A percentile compares a stretch with the other conserved stretches of the same genome.
phyloP scores from a whole-genome alignment of 106 monocot genomes.

The Acanthochlamys bracteata region DNA sequence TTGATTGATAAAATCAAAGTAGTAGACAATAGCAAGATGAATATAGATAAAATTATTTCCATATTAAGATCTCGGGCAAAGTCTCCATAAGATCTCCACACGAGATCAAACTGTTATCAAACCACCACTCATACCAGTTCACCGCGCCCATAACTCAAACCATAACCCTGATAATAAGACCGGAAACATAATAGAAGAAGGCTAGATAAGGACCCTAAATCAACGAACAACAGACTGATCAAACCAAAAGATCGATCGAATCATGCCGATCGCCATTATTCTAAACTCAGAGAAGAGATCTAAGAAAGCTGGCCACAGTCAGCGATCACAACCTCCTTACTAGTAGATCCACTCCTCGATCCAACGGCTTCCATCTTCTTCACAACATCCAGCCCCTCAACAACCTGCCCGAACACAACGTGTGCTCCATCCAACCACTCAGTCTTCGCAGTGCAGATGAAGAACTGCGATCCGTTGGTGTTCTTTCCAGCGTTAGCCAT shows the following conservation, averaged over 20 bases:
- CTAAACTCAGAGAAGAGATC: background rate
- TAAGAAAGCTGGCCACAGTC: slow-evolving; percentile 59
- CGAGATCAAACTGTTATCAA: too few relatives aligned
- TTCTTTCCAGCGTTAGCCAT: slow-evolving; percentile 76
- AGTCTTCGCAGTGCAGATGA: slow-evolving; percentile 54
- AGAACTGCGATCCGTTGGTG: slow-evolving; percentile 92
- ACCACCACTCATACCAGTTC: too few relatives aligned
- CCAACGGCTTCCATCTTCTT: slow-evolving; percentile 47
- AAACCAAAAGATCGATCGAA: background rate
- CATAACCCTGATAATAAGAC: background rate
- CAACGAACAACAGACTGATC: background rate
- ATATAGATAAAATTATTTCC: too few relatives aligned
- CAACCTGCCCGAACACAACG: slow-evolving; percentile 65
- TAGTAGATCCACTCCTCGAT: slow-evolving; percentile 26
- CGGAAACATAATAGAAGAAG: background rate
- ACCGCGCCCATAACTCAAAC: background rate
- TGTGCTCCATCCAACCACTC: slow-evolving; percentile 71
- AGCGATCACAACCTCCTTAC: slow-evolving; percentile 29
- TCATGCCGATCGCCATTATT: too few relatives aligned
- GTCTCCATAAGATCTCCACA: too few relatives aligned
- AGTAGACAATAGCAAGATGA: too few relatives aligned
- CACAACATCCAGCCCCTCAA: slow-evolving; percentile 51
- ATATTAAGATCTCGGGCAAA: too few relatives aligned
- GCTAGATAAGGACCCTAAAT: background rate
- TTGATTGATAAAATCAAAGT: too few relatives aligned